Evolutionary conservation across 345 rosid genomes (phyloP).

Genomic region (thale cress (Arabidopsis thaliana)): TAIR10.1 NC_003071.7:1154001-1154500

Average conservation of each 20-base stretch:
- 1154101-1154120: conserved; percentile 47
- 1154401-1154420: conserved; percentile 53
- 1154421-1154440: conserved; percentile 49
- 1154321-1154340: neutral
- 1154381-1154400: conserved; percentile 49
- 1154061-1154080: conserved; percentile 56
- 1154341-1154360: rapidly evolving
- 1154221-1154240: conserved; percentile 60
- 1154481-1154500: no score
- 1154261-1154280: conserved; percentile 42
- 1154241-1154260: conserved; percentile 40
- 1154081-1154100: conserved; percentile 48
- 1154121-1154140: conserved; percentile 25
- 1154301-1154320: conserved; percentile 7
- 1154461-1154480: no score
- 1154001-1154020: conserved; percentile 70
- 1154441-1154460: conserved; percentile 47
- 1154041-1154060: conserved; percentile 59
- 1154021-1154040: conserved; percentile 63
- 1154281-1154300: conserved; percentile 45
- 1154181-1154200: conserved; percentile 30
- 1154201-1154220: conserved; percentile 53
- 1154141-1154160: neutral
- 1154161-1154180: neutral
- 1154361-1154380: rapidly evolving